phyloP scores from a whole-genome alignment of 2,329 filamentous ascomycete genomes.

The Penicillium sp. region DNA sequence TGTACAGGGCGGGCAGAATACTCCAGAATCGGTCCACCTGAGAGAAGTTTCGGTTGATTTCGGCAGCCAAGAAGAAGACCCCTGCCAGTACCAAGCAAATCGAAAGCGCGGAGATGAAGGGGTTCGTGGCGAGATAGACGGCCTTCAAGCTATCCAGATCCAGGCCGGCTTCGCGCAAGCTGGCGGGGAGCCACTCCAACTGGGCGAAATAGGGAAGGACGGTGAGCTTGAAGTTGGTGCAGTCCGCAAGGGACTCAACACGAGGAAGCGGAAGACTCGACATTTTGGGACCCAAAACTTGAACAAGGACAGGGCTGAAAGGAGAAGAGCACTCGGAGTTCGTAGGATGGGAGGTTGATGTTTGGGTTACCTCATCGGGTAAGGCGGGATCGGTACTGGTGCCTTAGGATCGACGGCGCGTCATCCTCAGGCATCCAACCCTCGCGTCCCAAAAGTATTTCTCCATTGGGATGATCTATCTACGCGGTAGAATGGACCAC shows the following conservation, averaged over 20 bases:
- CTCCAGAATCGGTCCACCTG: constrained; percentile 94
- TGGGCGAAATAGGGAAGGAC: constrained; percentile 73
- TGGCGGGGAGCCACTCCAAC: constrained; percentile 66
- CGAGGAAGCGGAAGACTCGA: constrained; percentile 59
- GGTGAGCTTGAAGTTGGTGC: constrained; percentile 70
- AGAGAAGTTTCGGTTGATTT: constrained; percentile 92
- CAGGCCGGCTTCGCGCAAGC: constrained; percentile 59
- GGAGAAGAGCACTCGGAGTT: constrained; percentile 7
- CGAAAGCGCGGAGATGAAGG: constrained; percentile 71
- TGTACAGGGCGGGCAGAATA: constrained; percentile 81
- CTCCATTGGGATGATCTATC: constrained; percentile 7
- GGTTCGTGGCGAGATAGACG: constrained; percentile 82
- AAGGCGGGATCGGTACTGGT: constrained; percentile 2
- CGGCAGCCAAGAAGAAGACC: constrained; percentile 71
- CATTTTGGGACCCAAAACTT: constrained; percentile 42
- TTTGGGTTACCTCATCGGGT: constrained; percentile 21
- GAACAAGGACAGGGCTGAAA: constrained; percentile 1
- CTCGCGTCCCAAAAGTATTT: constrained; percentile 22
- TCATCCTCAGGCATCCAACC: constrained; percentile 9
- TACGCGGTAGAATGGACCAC: constrained; percentile 5
- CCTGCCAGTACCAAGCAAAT: constrained; percentile 69
- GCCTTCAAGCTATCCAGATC: constrained; percentile 62
- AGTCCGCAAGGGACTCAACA: constrained; percentile 69
- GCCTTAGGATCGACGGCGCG: constrained; percentile 13
- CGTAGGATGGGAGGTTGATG: constrained; percentile 8